phyloP scores from a whole-genome alignment of 1,284 basidiomycete genomes.

The Schizophyllum commune region DNA sequence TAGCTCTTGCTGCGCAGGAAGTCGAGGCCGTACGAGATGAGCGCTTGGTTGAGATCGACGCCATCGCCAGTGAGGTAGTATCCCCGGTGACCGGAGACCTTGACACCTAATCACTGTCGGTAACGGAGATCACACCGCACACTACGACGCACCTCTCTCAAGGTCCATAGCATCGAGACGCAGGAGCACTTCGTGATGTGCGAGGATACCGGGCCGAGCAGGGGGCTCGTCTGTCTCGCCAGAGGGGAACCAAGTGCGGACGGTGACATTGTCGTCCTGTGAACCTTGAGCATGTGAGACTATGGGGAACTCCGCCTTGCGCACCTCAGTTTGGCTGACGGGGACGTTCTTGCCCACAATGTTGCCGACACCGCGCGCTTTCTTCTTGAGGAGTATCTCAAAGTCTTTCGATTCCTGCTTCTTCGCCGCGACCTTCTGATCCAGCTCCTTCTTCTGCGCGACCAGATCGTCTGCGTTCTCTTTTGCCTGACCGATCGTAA shows the following conservation, averaged over 20 bases:
- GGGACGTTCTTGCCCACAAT: slow-evolving; percentile 86
- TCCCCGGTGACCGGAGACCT: slow-evolving; percentile 92
- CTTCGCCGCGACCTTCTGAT: slow-evolving; percentile 72
- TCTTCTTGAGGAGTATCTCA: slow-evolving; percentile 73
- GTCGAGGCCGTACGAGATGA: slow-evolving; percentile 93
- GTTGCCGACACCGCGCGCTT: slow-evolving; percentile 84
- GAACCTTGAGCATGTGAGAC: background rate
- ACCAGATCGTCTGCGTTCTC: slow-evolving; percentile 85
- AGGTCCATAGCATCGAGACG: slow-evolving; percentile 94
- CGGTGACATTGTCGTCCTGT: slow-evolving; percentile 82
- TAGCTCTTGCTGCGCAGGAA: slow-evolving; percentile 80
- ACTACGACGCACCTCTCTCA: slow-evolving; percentile 65
- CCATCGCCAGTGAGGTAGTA: slow-evolving; percentile 96
- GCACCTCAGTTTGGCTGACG: slow-evolving; percentile 83
- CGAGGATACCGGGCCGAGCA: slow-evolving; percentile 68
- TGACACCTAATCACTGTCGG: slow-evolving; percentile 50
- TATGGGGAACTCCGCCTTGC: slow-evolving; percentile 12
- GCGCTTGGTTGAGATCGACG: slow-evolving; percentile 94
- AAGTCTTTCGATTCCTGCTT: slow-evolving; percentile 72
- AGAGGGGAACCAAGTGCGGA: slow-evolving; percentile 84
- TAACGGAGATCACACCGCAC: background rate
- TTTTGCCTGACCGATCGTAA: slow-evolving; percentile 57
- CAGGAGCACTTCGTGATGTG: slow-evolving; percentile 95
- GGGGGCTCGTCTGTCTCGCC: slow-evolving; percentile 55
- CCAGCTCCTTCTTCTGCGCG: slow-evolving; percentile 71